Conservation (phyloP, 2,329 filamentous ascomycete genomes). For the Alternaria sp. region DNA sequence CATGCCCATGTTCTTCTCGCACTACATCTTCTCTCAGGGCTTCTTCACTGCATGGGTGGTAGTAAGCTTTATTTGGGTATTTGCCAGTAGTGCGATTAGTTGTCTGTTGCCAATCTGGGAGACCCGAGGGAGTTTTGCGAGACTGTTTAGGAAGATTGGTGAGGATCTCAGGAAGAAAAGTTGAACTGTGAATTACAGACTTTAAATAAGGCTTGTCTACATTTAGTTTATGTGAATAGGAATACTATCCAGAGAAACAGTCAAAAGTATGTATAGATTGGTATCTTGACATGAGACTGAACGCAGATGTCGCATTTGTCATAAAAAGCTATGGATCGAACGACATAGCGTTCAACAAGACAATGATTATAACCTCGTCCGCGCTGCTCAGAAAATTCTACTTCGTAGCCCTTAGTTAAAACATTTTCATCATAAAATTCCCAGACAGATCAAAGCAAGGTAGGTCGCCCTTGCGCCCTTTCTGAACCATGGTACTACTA, state of each 20-base stretch:
- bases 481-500: constrained; percentile 1
- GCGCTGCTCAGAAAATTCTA: not conserved
- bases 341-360: not conserved
- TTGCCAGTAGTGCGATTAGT: constrained; percentile 51
- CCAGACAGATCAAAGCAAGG: not conserved
- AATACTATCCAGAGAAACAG: not conserved
- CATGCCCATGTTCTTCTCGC: constrained; percentile 55
- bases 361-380: not conserved
- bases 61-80: constrained; percentile 55
- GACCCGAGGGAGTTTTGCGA: constrained; percentile 46
- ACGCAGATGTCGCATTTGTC: not conserved
- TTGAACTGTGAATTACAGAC: not conserved
- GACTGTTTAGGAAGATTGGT: constrained; percentile 23
- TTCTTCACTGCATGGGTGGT: constrained; percentile 57
- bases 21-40: constrained; percentile 52
- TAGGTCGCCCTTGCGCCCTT: not conserved
- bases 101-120: constrained; percentile 56
- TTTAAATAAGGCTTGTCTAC: not conserved
- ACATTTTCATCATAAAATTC: not conserved
- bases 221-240: not conserved
- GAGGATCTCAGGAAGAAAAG: constrained; percentile 15
- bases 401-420: not conserved
- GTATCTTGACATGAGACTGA: not conserved
- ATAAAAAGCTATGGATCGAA: not conserved
- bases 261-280: not conserved